These are phyloP conservation scores for Apiospora pterosperma DNA, from an alignment of 2,329 filamentous ascomycete genomes.

Conservation along the genomic window DNA sequence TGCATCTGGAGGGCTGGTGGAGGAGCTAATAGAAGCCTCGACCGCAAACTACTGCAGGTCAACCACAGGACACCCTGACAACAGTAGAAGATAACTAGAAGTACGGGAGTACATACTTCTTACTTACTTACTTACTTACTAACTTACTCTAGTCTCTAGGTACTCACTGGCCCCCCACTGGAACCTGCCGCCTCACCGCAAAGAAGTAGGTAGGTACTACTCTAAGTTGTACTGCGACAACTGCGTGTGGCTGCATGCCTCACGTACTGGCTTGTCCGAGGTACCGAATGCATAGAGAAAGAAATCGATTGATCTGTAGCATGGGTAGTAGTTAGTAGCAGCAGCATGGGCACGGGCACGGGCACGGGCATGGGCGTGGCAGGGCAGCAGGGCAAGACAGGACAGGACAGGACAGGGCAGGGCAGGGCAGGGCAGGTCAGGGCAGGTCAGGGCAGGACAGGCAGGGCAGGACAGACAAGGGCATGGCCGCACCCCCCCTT, in stretches of 20 bases:
- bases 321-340: background rate
- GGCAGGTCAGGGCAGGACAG: too few relatives aligned
- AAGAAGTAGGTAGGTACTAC: too few relatives aligned
- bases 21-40: background rate
- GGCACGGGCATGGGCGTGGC: background rate
- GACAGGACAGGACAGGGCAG: too few relatives aligned
- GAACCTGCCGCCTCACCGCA: background rate
- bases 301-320: background rate
- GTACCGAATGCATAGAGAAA: background rate
- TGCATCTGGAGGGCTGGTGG: background rate
- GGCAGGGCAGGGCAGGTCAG: too few relatives aligned
- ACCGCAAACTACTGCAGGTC: slow-evolving; percentile 1
- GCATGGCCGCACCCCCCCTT: too few relatives aligned
- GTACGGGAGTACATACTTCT: too few relatives aligned
- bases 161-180: slow-evolving; percentile 1
- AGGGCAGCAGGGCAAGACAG: background rate
- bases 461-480: too few relatives aligned
- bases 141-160: too few relatives aligned
- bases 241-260: background rate
- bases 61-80: background rate
- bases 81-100: too few relatives aligned
- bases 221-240: background rate
- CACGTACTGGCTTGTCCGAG: background rate
- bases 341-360: background rate
- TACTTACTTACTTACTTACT: too few relatives aligned